Conservation (phyloP, 129 eudicot genomes). For the Tagetes patula region DNA sequence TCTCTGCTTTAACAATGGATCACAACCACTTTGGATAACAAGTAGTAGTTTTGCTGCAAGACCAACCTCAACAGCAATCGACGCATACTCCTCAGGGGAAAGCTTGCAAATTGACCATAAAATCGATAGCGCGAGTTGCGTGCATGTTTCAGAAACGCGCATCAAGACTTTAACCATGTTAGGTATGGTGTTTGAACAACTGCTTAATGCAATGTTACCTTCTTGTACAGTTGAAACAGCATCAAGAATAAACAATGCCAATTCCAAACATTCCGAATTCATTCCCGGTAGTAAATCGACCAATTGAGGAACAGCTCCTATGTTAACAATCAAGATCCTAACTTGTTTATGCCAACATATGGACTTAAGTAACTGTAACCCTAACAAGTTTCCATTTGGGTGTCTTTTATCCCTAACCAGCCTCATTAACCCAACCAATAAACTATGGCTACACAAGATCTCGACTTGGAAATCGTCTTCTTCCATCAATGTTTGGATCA, state of each 20-base stretch:
- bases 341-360: constrained; percentile 6
- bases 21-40: constrained; percentile 27
- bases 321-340: neutral
- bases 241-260: constrained; percentile 3
- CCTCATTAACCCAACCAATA: constrained; percentile 36
- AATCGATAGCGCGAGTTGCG: constrained; percentile 15
- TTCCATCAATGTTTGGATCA: constrained; percentile 24
- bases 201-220: constrained; percentile 17
- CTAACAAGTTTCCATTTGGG: constrained; percentile 28
- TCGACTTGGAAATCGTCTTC: constrained; percentile 26
- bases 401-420: constrained; percentile 28
- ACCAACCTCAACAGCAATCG: constrained; percentile 23
- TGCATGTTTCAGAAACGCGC: constrained; percentile 22
- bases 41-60: constrained; percentile 24
- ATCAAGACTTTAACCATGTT: constrained; percentile 20
- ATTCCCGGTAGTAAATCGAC: constrained; percentile 1
- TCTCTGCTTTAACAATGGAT: constrained; percentile 12
- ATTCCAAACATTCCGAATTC: constrained; percentile 22
- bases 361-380: constrained; percentile 7
- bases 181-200: constrained; percentile 17
- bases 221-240: constrained; percentile 6
- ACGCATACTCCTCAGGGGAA: constrained; percentile 19
- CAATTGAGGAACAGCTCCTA: constrained; percentile 22
- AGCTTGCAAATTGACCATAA: constrained; percentile 25
- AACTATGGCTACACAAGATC: constrained; percentile 33